Percentiles rank a stretch among this genome's conserved stretches.
Conservation (phyloP, 805 yeast species). For the Candida morakotiae region DNA sequence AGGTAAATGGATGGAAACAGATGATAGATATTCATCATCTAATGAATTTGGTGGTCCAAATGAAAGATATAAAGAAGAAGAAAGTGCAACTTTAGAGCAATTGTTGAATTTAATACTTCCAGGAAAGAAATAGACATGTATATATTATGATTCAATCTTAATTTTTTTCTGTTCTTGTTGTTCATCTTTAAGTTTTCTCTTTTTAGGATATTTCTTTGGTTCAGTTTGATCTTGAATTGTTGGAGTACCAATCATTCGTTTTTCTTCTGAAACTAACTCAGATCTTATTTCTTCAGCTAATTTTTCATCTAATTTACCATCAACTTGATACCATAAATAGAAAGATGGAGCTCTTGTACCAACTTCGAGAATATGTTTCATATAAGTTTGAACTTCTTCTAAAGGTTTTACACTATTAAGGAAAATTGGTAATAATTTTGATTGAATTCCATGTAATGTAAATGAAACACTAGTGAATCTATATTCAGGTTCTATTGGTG, state of each 20-base stretch:
- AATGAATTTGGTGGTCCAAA: constrained; percentile 28
- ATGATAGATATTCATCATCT: constrained; percentile 21
- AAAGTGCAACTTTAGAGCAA: constrained; percentile 17
- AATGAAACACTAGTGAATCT: constrained; percentile 63
- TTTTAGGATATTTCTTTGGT: constrained; percentile 19
- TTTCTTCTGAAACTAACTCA: constrained; percentile 53
- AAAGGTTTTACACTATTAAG: constrained; percentile 58
- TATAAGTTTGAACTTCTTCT: constrained; percentile 52
- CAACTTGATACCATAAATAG: constrained; percentile 81
- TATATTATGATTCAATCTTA: constrained; percentile 11
- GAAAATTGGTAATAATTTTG: constrained; percentile 59
- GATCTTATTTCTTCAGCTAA: constrained; percentile 62
- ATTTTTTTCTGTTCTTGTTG: constrained; percentile 11
- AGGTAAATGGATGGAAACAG: constrained; percentile 33
- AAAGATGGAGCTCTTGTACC: constrained; percentile 62
- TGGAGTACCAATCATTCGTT: constrained; percentile 35
- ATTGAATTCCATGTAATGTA: constrained; percentile 60
- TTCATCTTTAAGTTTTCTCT: constrained; percentile 30
- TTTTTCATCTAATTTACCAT: constrained; percentile 65
- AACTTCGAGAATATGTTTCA: constrained; percentile 55
- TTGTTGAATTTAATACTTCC: constrained; percentile 22
- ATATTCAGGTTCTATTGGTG: constrained; percentile 42
- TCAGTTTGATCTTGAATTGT: constrained; percentile 12
- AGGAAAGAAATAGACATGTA: constrained; percentile 8
- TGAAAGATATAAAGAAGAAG: constrained; percentile 32